These are phyloP conservation scores for Aspergillus fischeri DNA, from an alignment of 2,329 filamentous ascomycete species.

Conservation along the genomic window DNA sequence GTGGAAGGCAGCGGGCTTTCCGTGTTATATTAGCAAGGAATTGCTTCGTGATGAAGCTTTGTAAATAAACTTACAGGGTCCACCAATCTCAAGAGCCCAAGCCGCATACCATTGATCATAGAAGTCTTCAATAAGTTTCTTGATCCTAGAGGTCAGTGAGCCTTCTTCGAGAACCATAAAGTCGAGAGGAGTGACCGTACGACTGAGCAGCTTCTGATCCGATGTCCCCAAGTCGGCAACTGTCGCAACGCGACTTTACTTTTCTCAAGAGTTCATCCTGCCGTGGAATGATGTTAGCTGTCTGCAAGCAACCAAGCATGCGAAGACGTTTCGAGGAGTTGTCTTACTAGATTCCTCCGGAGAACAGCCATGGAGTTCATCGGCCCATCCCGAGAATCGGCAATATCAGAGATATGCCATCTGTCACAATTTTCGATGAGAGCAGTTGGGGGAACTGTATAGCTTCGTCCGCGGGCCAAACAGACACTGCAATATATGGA, in stretches of 20 bases:
- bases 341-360: conserved; percentile 59
- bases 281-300: too few species aligned
- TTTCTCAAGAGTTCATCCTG: conserved; percentile 31
- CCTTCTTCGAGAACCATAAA: conserved; percentile 5
- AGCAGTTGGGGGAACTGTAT: conserved; percentile 63
- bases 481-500: conserved; percentile 50
- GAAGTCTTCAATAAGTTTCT: conserved; percentile 60
- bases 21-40: conserved; percentile 41
- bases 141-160: conserved; percentile 35
- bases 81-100: conserved; percentile 57
- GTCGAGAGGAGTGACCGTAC: conserved; percentile 19
- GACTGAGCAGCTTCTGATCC: conserved; percentile 30
- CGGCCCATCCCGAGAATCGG: conserved; percentile 66
- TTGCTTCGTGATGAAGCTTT: not conserved
- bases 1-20: conserved; percentile 49
- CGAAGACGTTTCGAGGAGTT: not conserved
- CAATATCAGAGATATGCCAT: conserved; percentile 62
- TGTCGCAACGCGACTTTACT: conserved; percentile 36
- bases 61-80: conserved; percentile 40
- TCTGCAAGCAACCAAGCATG: conserved; percentile 4
- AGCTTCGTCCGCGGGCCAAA: conserved; percentile 64
- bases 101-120: conserved; percentile 63
- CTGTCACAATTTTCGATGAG: conserved; percentile 64
- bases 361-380: conserved; percentile 68
- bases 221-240: conserved; percentile 26